A percentile compares a stretch with the other conserved stretches of the same genome.
phyloP scores from a whole-genome alignment of 2,329 filamentous ascomycete genomes.

The Cryphonectria japonica region DNA sequence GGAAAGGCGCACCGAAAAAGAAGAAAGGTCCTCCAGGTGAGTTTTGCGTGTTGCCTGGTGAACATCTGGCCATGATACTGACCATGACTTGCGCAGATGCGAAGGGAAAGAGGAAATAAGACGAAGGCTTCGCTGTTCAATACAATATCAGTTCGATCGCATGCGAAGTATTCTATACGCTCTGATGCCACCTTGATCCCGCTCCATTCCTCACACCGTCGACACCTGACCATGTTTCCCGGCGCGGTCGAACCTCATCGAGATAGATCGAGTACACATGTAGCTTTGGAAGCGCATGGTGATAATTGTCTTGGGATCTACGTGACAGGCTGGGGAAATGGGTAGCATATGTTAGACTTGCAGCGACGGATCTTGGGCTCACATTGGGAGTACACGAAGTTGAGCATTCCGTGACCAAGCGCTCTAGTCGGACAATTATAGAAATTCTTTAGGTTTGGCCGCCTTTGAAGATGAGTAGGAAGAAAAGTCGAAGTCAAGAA shows the following conservation, averaged over 20 bases:
- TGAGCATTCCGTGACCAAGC: not conserved
- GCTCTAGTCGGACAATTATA: not conserved
- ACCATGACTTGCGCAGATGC: conserved; percentile 34
- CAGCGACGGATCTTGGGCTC: not conserved
- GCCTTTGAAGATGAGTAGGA: not conserved
- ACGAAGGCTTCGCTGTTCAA: conserved; percentile 22
- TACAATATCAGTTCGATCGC: conserved; percentile 2
- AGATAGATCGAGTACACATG: not conserved
- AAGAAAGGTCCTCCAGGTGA: conserved; percentile 63
- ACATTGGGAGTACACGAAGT: not conserved
- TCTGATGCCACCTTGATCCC: not conserved
- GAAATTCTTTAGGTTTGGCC: not conserved
- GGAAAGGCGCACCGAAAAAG: conserved; percentile 89
- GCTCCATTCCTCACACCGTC: not conserved
- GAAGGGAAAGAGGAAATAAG: conserved; percentile 47
- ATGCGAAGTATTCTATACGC: not conserved
- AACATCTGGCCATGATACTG: conserved; percentile 47
- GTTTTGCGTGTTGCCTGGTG: conserved; percentile 30
- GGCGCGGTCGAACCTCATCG: not conserved
- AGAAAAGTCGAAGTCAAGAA: not conserved
- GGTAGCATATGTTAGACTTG: not conserved
- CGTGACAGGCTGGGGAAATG: not conserved
- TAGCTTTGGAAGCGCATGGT: not conserved
- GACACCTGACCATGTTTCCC: not conserved
- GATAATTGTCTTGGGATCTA: not conserved